phyloP scores from a whole-genome alignment of 2,329 filamentous ascomycete genomes.

The Phoma herbarum region DNA sequence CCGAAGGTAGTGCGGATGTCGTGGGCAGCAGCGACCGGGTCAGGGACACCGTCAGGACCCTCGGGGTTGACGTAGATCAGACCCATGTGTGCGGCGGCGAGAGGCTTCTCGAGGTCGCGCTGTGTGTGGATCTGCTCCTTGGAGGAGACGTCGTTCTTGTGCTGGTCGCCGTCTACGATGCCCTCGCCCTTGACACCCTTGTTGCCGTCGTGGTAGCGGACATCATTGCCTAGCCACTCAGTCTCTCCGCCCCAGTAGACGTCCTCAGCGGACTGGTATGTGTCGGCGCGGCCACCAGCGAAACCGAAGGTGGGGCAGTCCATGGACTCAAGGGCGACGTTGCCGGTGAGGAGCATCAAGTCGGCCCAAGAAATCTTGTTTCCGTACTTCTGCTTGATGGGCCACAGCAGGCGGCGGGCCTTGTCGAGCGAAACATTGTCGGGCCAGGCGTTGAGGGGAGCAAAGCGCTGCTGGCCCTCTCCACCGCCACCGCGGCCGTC shows the following conservation, averaged over 20 bases:
- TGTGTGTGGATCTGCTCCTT: slow-evolving; percentile 54
- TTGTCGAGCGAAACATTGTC: slow-evolving; percentile 83
- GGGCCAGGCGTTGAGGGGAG: slow-evolving; percentile 83
- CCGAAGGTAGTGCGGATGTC: slow-evolving; percentile 79
- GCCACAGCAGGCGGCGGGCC: slow-evolving; percentile 80
- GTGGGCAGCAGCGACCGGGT: slow-evolving; percentile 72
- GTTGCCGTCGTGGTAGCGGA: slow-evolving; percentile 68
- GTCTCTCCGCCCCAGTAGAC: slow-evolving; percentile 80
- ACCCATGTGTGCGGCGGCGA: slow-evolving; percentile 76
- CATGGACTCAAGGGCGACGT: slow-evolving; percentile 80
- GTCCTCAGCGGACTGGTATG: slow-evolving; percentile 78
- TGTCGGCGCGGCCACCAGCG: slow-evolving; percentile 74
- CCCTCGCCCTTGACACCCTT: slow-evolving; percentile 57
- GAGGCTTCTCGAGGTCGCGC: slow-evolving; percentile 72
- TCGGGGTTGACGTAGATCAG: slow-evolving; percentile 86
- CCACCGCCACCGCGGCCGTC: slow-evolving; percentile 80
- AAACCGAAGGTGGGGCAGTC: slow-evolving; percentile 78
- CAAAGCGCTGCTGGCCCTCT: slow-evolving; percentile 79
- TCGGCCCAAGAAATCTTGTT: slow-evolving; percentile 85
- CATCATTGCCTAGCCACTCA: slow-evolving; percentile 78
- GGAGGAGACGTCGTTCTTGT: slow-evolving; percentile 38
- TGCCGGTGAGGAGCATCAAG: slow-evolving; percentile 74
- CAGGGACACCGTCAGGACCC: slow-evolving; percentile 74
- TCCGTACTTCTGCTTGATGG: slow-evolving; percentile 86
- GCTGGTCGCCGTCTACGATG: slow-evolving; percentile 46